Evolutionary conservation across 1,284 basidiomycete species (phyloP).

Genomic region (Megacollybia platyphylla): DNA sequence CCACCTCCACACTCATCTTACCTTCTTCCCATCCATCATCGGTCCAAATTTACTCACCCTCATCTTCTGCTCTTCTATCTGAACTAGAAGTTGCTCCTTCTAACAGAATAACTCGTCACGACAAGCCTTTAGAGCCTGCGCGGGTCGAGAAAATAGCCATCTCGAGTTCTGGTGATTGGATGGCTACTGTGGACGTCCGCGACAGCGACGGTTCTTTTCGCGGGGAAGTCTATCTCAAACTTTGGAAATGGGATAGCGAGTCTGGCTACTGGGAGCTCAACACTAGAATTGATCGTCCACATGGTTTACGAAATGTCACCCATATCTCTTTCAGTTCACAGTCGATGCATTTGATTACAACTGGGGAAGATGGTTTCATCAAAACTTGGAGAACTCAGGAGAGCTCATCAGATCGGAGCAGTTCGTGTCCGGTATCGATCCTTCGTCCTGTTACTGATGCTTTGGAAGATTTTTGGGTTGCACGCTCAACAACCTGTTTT

Average conservation of each 20-base stretch:
- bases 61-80: slow-evolving; percentile 58
- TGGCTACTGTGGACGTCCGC: slow-evolving; percentile 84
- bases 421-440: slow-evolving; percentile 17
- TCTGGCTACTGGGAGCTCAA: slow-evolving; percentile 60
- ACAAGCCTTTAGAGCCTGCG: slow-evolving; percentile 67
- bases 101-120: slow-evolving; percentile 81
- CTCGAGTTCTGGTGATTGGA: slow-evolving; percentile 70
- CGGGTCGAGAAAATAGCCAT: slow-evolving; percentile 65
- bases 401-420: slow-evolving; percentile 12
- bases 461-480: slow-evolving; percentile 62
- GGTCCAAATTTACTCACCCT: slow-evolving; percentile 81
- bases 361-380: slow-evolving; percentile 55
- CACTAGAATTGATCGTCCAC: slow-evolving; percentile 85
- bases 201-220: slow-evolving; percentile 52
- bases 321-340: slow-evolving; percentile 58
- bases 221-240: slow-evolving; percentile 72
- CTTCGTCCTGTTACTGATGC: slow-evolving; percentile 22
- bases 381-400: slow-evolving; percentile 59
- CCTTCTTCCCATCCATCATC: slow-evolving; percentile 93
- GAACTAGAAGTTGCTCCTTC: slow-evolving; percentile 93
- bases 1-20: slow-evolving; percentile 69
- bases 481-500: slow-evolving; percentile 59
- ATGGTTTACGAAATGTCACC: slow-evolving; percentile 56
- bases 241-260: slow-evolving; percentile 78
- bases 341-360: slow-evolving; percentile 37